Percentiles rank a stretch among this genome's conserved stretches.
phyloP scores from a whole-genome alignment of 2,329 filamentous ascomycete genomes.

The Cladophialophora psammophila region DNA sequence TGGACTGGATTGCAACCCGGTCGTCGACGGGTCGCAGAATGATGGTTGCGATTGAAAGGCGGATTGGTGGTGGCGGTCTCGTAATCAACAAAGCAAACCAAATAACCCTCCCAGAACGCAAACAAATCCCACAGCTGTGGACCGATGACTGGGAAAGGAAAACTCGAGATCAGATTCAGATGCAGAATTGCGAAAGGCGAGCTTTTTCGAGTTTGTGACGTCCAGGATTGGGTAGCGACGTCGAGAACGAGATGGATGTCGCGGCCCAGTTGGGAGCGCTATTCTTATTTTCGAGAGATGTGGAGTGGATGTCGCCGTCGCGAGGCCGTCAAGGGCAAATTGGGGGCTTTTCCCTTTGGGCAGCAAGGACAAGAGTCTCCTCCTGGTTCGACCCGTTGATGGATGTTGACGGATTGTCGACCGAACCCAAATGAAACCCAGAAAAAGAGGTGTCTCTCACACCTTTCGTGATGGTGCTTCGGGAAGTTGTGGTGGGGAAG shows the following conservation, averaged over 20 bases:
- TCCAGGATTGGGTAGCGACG: slow-evolving; percentile 15
- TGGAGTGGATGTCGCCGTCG: slow-evolving; percentile 4
- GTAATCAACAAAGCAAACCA: slow-evolving; percentile 31
- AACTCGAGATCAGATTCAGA: slow-evolving; percentile 9
- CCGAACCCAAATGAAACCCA: neutral
- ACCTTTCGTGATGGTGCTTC: neutral
- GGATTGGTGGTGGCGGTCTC: slow-evolving; percentile 19
- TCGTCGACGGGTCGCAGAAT: slow-evolving; percentile 7
- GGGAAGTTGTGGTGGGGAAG: slow-evolving; percentile 23
- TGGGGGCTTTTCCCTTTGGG: slow-evolving; percentile 3
- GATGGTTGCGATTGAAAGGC: slow-evolving; percentile 1
- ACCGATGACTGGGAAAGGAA: neutral
- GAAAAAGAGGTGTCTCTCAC: neutral
- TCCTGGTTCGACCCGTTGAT: neutral
- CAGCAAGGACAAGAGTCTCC: slow-evolving; percentile 5
- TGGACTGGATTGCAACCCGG: slow-evolving; percentile 19
- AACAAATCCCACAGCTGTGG: slow-evolving; percentile 15
- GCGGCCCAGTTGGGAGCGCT: slow-evolving; percentile 8
- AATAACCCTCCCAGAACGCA: slow-evolving; percentile 27
- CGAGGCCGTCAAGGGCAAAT: neutral
- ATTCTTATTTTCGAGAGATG: slow-evolving; percentile 5
- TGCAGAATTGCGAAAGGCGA: slow-evolving; percentile 11
- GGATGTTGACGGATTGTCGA: slow-evolving; percentile 3
- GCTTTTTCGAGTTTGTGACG: slow-evolving; percentile 11
- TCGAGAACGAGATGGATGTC: slow-evolving; percentile 1